Evolutionary conservation across 257 asterid species (phyloP), one percentile per base, ranked within the genome.

Genomic region (Nicotiana tomentosiformis): DNA sequence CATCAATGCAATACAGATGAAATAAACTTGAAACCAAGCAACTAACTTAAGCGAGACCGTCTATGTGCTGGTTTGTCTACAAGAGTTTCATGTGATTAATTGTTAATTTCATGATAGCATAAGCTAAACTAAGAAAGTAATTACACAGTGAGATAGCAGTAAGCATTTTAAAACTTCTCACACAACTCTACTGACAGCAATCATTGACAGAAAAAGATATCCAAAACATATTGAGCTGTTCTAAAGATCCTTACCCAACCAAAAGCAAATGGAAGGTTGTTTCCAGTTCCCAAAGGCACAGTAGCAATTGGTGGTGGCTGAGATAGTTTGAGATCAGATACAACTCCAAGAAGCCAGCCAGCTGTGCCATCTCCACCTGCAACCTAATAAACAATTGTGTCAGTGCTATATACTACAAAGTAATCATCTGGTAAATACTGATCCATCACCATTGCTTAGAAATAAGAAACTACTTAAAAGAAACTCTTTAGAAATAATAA

Each of bases 301-400:
- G 97, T 93, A 83, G 98, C 98, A 70, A 96, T 89, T 17, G 99
- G 98, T 43, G 99, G 99, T 18, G 98, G 94, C 80, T 83, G 92
- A 78, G 98, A 86, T 81, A 96, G 85, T 86, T 88, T 94, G 17
- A 96, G 93, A 90, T 96, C 99, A 82, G 95, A 92, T 86, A 96
- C 96, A 82, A 96, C 98, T 74, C 98, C 99, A 33, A 94, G 98
- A 88, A 96, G 95, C 99, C 98, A 96, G 46, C 97, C 98, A 82
- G 99, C 99, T 3, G 98, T 96, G 64, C 99, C 99, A 89, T 96
- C 98, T 46, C 98, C 99, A 83, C 99, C 98, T 15, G 99, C 98
- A 81, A 93, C 99, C 98, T 96, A 85, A 46, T 74, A 51, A 76
- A 69, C 81, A 56, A 76, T 37, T 29, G 64, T 51, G 62, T 51